Conservation (phyloP, 768 basidiomycete species). For the Russula dissimulans region DNA sequence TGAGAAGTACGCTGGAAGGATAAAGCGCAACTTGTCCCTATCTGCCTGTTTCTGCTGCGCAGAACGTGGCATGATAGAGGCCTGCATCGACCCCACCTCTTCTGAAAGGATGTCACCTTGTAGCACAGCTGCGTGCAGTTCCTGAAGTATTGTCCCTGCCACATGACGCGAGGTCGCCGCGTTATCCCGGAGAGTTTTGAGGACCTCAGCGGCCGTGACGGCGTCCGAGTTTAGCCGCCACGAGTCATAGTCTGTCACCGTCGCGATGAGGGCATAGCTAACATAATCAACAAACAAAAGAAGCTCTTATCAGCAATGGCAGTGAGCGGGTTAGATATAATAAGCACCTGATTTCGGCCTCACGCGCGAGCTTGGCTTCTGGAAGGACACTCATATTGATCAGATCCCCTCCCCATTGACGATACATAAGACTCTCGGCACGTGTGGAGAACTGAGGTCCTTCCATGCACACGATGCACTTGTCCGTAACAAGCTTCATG, state of each 20-base stretch:
- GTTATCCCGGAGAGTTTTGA: slow-evolving; percentile 81
- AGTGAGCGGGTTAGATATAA: neutral
- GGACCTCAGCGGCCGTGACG: slow-evolving; percentile 86
- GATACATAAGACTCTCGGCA: slow-evolving; percentile 92
- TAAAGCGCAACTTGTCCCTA: slow-evolving; percentile 56
- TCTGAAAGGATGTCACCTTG: slow-evolving; percentile 51
- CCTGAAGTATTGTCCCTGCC: slow-evolving; percentile 58
- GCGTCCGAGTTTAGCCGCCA: slow-evolving; percentile 76
- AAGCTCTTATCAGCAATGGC: neutral
- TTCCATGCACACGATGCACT: slow-evolving; percentile 93
- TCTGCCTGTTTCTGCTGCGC: slow-evolving; percentile 49
- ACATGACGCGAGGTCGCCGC: slow-evolving; percentile 79
- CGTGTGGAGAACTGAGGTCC: slow-evolving; percentile 97
- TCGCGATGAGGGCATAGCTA: slow-evolving; percentile 89
- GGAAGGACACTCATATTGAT: slow-evolving; percentile 98
- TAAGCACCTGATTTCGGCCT: slow-evolving; percentile 80
- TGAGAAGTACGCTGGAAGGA: slow-evolving; percentile 71
- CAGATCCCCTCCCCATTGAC: slow-evolving; percentile 84
- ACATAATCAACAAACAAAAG: neutral
- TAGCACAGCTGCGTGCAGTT: slow-evolving; percentile 50
- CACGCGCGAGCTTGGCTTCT: slow-evolving; percentile 93
- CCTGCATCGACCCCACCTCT: slow-evolving; percentile 76
- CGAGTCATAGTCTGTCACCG: slow-evolving; percentile 91
- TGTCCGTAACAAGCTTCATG: slow-evolving; percentile 68
- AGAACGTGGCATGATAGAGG: slow-evolving; percentile 70